A percentile compares a stretch with the other conserved stretches of the same genome.
phyloP scores from a whole-genome alignment of 1,284 basidiomycete species.

The Pyrrhoderma lamaoense region DNA sequence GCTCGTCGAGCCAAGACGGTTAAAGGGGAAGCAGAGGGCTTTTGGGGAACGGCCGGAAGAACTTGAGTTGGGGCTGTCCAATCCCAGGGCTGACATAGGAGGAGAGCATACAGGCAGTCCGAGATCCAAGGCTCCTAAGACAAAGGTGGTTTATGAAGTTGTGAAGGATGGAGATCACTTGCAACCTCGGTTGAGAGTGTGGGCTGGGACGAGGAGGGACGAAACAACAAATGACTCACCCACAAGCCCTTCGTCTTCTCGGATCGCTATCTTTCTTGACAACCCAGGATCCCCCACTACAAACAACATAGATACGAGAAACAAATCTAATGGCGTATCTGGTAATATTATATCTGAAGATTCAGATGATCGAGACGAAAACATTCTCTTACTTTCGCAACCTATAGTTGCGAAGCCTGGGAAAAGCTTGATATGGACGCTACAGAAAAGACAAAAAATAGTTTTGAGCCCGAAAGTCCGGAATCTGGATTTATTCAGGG shows the following conservation, averaged over 20 bases:
- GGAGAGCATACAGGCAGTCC: neutral
- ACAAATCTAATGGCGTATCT: neutral
- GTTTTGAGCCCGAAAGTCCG: neutral
- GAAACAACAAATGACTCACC: neutral
- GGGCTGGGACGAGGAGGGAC: slow-evolving; percentile 24
- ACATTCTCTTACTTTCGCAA: slow-evolving; percentile 15
- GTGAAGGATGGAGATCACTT: slow-evolving; percentile 38
- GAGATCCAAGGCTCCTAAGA: slow-evolving; percentile 1
- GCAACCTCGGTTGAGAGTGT: slow-evolving; percentile 50
- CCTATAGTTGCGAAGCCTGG: slow-evolving; percentile 12
- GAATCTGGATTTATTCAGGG: neutral
- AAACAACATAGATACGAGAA: no score
- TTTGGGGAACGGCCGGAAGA: slow-evolving; percentile 16
- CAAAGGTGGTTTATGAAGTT: slow-evolving; percentile 41
- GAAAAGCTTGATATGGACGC: slow-evolving; percentile 18
- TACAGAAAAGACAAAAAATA: slow-evolving; percentile 14
- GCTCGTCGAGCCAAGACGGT: slow-evolving; percentile 1
- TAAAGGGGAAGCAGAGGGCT: slow-evolving; percentile 19
- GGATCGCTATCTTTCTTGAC: slow-evolving; percentile 13
- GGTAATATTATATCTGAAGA: neutral
- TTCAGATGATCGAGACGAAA: slow-evolving; percentile 1
- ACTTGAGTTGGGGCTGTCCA: neutral
- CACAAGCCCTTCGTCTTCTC: neutral
- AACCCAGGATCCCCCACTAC: slow-evolving; percentile 4
- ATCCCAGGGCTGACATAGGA: neutral